A percentile compares a stretch with the other conserved stretches of the same genome.
Conservation (phyloP, 1,139 yeast species). For the Protomyces arabidopsidicola region DNA sequence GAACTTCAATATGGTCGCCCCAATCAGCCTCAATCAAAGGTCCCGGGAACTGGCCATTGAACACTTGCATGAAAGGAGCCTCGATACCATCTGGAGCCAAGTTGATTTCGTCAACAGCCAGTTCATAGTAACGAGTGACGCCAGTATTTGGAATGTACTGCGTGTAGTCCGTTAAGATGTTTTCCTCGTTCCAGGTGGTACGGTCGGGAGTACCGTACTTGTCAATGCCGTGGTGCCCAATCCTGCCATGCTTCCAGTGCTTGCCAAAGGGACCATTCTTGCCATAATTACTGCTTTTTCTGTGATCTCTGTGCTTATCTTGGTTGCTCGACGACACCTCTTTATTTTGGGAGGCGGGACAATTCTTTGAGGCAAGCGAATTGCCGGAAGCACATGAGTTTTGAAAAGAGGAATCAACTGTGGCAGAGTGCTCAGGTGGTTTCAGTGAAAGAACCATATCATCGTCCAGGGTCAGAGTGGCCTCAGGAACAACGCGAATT, state of each 20-base stretch:
- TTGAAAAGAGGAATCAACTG: too few relatives aligned
- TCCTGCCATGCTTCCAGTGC: neutral
- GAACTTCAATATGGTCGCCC: slow-evolving; percentile 61
- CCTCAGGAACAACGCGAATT: too few relatives aligned
- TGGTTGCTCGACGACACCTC: neutral
- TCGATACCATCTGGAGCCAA: slow-evolving; percentile 38
- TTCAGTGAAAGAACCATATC: too few relatives aligned
- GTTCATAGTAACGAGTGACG: neutral
- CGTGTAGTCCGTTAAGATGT: neutral
- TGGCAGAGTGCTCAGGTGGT: too few relatives aligned
- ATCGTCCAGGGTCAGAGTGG: too few relatives aligned
- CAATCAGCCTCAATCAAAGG: slow-evolving; percentile 62
- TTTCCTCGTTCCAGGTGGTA: neutral
- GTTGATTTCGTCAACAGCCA: neutral
- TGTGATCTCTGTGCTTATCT: too few relatives aligned
- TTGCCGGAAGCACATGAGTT: too few relatives aligned
- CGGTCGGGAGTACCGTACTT: neutral
- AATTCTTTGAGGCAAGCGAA: too few relatives aligned
- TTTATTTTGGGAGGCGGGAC: too few relatives aligned
- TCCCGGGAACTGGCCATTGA: slow-evolving; percentile 56
- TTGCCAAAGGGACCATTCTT: neutral
- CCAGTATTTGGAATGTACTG: neutral
- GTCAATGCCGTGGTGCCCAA: neutral
- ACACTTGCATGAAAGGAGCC: slow-evolving; percentile 39
- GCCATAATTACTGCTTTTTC: neutral